Base-by-base conservation (phyloP, 2,329 filamentous ascomycete genomes). In the Gliomastix tumulicola region DNA sequence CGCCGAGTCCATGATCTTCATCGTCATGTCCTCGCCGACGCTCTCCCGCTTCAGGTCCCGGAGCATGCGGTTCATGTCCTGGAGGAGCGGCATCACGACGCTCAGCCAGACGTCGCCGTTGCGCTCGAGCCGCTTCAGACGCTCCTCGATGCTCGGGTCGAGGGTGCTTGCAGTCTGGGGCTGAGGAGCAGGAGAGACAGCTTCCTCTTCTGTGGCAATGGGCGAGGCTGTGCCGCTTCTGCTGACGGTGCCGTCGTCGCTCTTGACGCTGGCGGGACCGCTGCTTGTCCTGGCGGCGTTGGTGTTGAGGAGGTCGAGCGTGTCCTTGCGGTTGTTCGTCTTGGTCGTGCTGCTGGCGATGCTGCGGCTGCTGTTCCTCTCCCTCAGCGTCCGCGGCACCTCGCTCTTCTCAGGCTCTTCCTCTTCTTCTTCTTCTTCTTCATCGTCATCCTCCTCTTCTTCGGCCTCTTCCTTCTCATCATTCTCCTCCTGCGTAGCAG, bases 1-100 rank as follows among this genome's bases (percentile, higher is more conserved):
- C 8, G 31, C 30, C 11, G 30, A 34, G 12, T 38, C 36, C 30
- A 21, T 25, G 30, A 38, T 25, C 22, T 34, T 23, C 36, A 12
- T 21, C 4, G 21, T 12, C 31, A 34, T 16, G n/a, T 15, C 36
- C 8, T 18, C 6, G 17, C 10, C 22, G 10, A n/a, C 27, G 20
- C 13, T 39, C 9, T 32, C 32, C 15, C 22, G 23, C 15, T 35
- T 23, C 32, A 39, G 35, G 7, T 39, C 32, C 32, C 32, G 23
- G 10, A 39, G 32, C 6, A 33, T 39, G 20, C 17, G 31, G 30
- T 39, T 17, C 37, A 39, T 39, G 21, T 22, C 35, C 33, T 39
- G 21, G n/a, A 39, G 33, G 7, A 39, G 32, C 8, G 37, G 37
- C n/a, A 39, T 16, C 6, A 39, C 16, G 19, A 18, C 20, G 13